Conservation (phyloP, 768 basidiomycete species). For the Tulasnella sp. region DNA sequence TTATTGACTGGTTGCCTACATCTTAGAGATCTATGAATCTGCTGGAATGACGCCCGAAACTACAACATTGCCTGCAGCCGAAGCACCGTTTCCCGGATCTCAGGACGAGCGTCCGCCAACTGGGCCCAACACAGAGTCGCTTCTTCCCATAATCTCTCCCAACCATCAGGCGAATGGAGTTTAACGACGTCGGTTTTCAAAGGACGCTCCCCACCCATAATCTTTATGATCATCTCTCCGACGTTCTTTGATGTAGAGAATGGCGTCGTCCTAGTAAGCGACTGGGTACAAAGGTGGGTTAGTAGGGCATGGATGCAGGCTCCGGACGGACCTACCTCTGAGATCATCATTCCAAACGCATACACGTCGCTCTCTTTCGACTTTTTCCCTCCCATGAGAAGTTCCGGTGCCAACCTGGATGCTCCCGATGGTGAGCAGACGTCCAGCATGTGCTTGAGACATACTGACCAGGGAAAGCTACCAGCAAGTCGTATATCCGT, state of each 20-base stretch:
- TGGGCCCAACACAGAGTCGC: not conserved
- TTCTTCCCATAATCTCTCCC: not conserved
- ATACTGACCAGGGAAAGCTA: slow-evolving; percentile 5
- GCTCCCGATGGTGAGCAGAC: not conserved
- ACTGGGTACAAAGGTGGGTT: not conserved
- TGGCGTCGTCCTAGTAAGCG: not conserved
- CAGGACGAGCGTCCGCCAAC: not conserved
- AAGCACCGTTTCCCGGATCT: too few relatives aligned
- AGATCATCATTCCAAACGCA: slow-evolving; percentile 11
- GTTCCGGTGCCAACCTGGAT: not conserved
- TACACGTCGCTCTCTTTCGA: slow-evolving; percentile 1
- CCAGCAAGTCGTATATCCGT: not conserved
- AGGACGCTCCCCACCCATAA: not conserved
- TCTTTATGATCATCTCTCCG: not conserved
- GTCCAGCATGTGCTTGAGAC: not conserved
- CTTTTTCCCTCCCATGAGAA: not conserved
- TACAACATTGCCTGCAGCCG: too few relatives aligned
- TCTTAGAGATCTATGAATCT: too few relatives aligned
- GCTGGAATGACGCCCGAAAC: too few relatives aligned
- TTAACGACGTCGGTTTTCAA: not conserved
- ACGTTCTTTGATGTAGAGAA: not conserved
- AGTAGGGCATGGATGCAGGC: not conserved
- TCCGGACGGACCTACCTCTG: not conserved
- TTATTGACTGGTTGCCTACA: too few relatives aligned
- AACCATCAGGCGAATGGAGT: not conserved